Base-by-base conservation (phyloP, 306 rosid species). In the Trichosanthes truncata region DNA sequence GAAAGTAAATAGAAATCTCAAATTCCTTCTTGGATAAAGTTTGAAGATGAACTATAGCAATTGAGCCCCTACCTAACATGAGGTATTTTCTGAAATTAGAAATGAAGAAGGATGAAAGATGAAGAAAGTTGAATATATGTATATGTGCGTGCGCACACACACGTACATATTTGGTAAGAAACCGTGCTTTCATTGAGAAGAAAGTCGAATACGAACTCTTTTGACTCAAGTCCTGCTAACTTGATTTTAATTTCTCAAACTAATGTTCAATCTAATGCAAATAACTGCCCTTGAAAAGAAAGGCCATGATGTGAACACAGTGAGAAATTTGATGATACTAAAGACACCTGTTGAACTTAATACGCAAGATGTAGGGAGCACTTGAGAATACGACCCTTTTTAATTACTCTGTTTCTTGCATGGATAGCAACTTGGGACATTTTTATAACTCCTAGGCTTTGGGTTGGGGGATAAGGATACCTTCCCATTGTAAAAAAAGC, bases 31-130 rank as follows among this genome's bases (percentile, higher is more conserved):
- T 9, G 3, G 67, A 78, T 59, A 74, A 78, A 55, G 82, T 60
- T 13, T 15, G 76, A 8, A 36, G 76, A 5, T 23, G 59, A 5
- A 45, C 74, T 1, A 5, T 59, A 46, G 48, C 82, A 1, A 45
- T 33, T 0, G 51, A 78, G 20, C 76, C 80, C 4, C 35, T 49
- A 0, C 79, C 78, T 4, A 82, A 20, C 38, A 38, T 56, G 78
- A 68, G 38, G 29, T n/a, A 4, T 77, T 66, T 55, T 18, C 63
- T n/a, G 29, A 57, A 21, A 74, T 78, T 3, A 56, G 52, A 17
- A 26, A 3, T 1, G 76, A 79, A 63, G 76, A 79, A 62, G 53
- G 82, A 46, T 59, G 80, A 38, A 52, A 79, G 82, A 57, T 35
- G 67, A 46, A 78, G 56, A 49, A 72, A 46, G 14, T 35, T 78